Evolutionary conservation across 306 rosid genomes (phyloP).

Genomic region (Erythrophleum fordii): DNA sequence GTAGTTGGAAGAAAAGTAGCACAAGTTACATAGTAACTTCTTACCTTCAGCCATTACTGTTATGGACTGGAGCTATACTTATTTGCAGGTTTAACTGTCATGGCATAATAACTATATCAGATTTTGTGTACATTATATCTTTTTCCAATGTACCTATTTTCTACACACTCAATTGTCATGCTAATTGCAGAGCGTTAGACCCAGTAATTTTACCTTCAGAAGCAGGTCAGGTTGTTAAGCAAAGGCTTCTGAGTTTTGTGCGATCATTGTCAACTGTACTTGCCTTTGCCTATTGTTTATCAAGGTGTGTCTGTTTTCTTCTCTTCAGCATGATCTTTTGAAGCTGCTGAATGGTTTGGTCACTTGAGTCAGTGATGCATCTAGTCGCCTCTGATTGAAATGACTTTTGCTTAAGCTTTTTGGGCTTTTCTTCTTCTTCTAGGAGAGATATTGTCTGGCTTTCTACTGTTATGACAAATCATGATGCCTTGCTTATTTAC

Average conservation of each 20-base stretch:
- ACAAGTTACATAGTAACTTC: constrained; percentile 57
- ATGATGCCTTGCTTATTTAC: constrained; percentile 6
- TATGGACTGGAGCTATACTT: constrained; percentile 82
- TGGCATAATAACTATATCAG: constrained; percentile 25
- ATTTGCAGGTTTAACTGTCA: constrained; percentile 71
- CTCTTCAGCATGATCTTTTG: not conserved
- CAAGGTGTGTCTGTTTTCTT: constrained; percentile 64
- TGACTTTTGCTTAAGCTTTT: not conserved
- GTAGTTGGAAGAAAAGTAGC: constrained; percentile 80
- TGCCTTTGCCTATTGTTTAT: constrained; percentile 87
- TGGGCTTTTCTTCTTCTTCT: not conserved
- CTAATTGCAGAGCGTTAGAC: constrained; percentile 77
- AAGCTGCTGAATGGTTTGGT: constrained; percentile 33
- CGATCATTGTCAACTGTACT: constrained; percentile 88
- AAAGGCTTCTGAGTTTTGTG: constrained; percentile 69
- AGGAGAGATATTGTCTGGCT: constrained; percentile 10
- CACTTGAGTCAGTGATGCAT: constrained; percentile 20
- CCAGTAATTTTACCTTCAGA: constrained; percentile 73
- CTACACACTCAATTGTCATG: constrained; percentile 24
- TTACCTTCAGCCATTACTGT: constrained; percentile 80
- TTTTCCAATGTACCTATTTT: constrained; percentile 27
- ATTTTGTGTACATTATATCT: constrained; percentile 33
- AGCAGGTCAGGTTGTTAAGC: constrained; percentile 75
- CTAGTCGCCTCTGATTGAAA: constrained; percentile 5
- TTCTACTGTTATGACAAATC: constrained; percentile 18